These are phyloP conservation scores for Urostyla sp. DNA, from an alignment of 73 alveolate species.

Conservation along the genomic window DNA sequence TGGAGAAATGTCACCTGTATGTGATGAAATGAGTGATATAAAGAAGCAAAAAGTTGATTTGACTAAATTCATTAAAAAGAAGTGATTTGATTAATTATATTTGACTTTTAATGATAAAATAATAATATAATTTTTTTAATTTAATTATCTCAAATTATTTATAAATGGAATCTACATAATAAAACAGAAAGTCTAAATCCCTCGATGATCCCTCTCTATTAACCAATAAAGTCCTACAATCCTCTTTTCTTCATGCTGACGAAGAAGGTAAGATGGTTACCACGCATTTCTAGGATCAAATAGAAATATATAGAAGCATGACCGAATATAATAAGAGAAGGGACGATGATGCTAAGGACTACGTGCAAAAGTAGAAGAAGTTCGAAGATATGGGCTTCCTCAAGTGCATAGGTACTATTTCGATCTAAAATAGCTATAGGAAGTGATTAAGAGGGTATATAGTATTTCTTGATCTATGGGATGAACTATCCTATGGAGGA, in stretches of 20 bases:
- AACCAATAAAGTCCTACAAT: no score
- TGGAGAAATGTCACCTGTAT: conserved; percentile 27
- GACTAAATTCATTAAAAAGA: conserved; percentile 16
- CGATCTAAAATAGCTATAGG: neutral
- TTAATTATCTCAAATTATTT: no score
- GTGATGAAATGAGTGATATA: conserved; percentile 19
- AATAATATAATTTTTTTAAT: no score
- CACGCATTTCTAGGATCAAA: no score
- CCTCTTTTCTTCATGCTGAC: no score
- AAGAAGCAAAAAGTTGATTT: conserved; percentile 32
- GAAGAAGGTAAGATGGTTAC: no score
- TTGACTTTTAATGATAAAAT: no score
- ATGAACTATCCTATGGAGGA: neutral
- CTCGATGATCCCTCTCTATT: no score
- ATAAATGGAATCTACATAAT: no score
- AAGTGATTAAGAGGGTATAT: conserved; percentile 21
- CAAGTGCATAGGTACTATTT: conserved; percentile 7
- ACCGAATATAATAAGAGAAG: conserved; percentile 19
- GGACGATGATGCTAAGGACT: conserved; percentile 7
- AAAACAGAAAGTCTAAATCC: no score
- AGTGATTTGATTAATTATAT: no score
- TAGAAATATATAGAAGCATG: neutral
- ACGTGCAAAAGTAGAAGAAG: neutral
- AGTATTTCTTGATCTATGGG: conserved; percentile 16
- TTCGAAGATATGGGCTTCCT: conserved; percentile 23